phyloP scores from a whole-genome alignment of 2,329 filamentous ascomycete genomes.

The Colletotrichum sp. region DNA sequence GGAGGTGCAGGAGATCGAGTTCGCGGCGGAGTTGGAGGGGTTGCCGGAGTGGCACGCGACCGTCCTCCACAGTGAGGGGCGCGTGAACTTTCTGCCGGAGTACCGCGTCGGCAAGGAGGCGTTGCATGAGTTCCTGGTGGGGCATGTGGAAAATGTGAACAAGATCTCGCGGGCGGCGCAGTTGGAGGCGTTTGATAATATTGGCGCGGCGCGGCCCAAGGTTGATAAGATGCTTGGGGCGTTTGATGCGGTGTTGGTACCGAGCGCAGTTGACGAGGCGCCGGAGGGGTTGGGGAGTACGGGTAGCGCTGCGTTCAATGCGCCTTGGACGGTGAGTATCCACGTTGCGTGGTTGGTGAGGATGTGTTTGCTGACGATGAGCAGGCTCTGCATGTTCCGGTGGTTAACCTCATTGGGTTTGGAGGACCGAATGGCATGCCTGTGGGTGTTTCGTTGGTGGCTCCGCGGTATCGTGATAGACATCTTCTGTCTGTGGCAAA shows the following conservation, averaged over 20 bases:
- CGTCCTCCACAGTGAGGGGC: conserved; percentile 57
- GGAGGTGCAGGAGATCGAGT: conserved; percentile 57
- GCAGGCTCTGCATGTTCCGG: conserved; percentile 62
- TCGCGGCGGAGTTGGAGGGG: conserved; percentile 53
- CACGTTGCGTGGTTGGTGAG: conserved; percentile 15
- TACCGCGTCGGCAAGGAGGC: conserved; percentile 52
- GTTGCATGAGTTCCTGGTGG: conserved; percentile 48
- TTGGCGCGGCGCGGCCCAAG: conserved; percentile 53
- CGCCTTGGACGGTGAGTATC: conserved; percentile 56
- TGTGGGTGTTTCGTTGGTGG: conserved; percentile 61
- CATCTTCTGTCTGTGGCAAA: conserved; percentile 48
- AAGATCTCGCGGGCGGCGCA: conserved; percentile 50
- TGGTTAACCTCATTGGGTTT: conserved; percentile 70
- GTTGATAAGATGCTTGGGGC: conserved; percentile 51
- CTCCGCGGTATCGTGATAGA: conserved; percentile 50
- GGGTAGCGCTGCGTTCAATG: conserved; percentile 57
- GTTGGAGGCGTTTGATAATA: conserved; percentile 57
- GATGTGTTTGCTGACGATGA: conserved; percentile 28
- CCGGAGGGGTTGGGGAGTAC: conserved; percentile 56
- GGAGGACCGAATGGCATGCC: conserved; percentile 58
- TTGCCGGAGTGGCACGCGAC: conserved; percentile 57
- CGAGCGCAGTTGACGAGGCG: conserved; percentile 62
- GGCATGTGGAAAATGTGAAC: conserved; percentile 54
- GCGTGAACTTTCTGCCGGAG: conserved; percentile 57
- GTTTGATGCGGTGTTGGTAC: conserved; percentile 61